These are phyloP conservation scores for Microstegium vimineum DNA, from an alignment of 176 grass and related monocot genomes.

Conservation along the genomic window DNA sequence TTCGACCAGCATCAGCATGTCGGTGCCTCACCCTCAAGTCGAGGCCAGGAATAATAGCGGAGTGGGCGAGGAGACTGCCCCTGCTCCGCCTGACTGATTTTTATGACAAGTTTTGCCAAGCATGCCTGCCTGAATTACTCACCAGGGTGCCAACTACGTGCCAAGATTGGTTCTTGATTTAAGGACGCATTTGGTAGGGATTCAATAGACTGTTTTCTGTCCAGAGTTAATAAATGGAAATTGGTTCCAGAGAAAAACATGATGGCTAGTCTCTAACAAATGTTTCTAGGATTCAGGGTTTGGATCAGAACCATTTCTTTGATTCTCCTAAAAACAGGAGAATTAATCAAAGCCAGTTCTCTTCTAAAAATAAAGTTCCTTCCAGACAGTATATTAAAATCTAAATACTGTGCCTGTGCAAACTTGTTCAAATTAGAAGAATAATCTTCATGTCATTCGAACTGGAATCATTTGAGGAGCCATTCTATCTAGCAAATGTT, in stretches of 20 bases:
- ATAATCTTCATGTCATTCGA: not conserved
- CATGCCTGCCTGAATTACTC: not conserved
- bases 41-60: not conserved
- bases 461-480: not conserved
- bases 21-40: slow-evolving; percentile 15
- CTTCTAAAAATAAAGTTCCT: not conserved
- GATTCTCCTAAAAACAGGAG: too few relatives aligned
- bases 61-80: not conserved
- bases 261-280: not conserved
- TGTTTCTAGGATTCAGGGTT: not conserved
- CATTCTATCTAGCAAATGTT: not conserved
- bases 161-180: not conserved
- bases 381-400: not conserved
- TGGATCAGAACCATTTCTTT: not conserved
- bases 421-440: not conserved
- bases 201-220: not conserved
- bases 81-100: slow-evolving; percentile 6
- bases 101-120: not conserved
- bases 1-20: slow-evolving; percentile 1
- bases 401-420: not conserved
- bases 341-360: not conserved
- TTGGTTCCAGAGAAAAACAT: not conserved
- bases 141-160: not conserved
- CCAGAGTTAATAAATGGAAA: not conserved
- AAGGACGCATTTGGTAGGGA: not conserved